Conservation (phyloP, 169 alveolate genomes). For the Cryptosporidium xiaoi region DNA sequence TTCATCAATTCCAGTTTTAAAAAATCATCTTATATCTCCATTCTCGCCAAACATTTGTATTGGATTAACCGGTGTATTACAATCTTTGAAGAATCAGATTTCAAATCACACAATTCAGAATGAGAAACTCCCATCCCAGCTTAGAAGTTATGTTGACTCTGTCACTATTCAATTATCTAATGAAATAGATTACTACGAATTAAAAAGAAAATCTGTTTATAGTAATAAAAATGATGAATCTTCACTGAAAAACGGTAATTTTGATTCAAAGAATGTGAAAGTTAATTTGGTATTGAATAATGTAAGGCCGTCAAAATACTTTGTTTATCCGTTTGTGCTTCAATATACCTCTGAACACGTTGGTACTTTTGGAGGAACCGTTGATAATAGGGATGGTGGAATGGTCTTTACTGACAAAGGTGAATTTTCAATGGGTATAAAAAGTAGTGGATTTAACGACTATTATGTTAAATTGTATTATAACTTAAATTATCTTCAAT, state of each 20-base stretch:
- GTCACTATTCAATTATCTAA: not conserved
- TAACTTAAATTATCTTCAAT: constrained; percentile 30
- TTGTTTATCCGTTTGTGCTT: constrained; percentile 34
- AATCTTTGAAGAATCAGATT: not conserved
- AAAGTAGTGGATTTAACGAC: not conserved
- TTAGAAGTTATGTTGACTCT: constrained; percentile 47
- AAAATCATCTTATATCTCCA: constrained; percentile 33
- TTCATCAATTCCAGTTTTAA: constrained; percentile 32
- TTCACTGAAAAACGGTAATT: not conserved
- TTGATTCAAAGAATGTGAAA: constrained; percentile 31
- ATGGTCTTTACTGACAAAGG: too few relatives aligned
- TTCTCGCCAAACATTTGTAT: constrained; percentile 63
- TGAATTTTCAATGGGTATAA: not conserved
- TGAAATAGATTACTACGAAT: not conserved
- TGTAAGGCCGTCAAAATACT: constrained; percentile 35
- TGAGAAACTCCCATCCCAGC: constrained; percentile 56
- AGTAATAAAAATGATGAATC: not conserved
- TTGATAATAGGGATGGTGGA: not conserved
- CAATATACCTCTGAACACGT: constrained; percentile 9
- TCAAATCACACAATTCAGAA: not conserved
- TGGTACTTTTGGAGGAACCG: constrained; percentile 1
- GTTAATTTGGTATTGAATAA: constrained; percentile 23
- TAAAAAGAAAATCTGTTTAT: not conserved
- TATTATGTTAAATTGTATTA: constrained; percentile 20
- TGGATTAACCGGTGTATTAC: not conserved